phyloP scores from a whole-genome alignment of 257 asterid genomes.

The Fraxinus pennsylvanica region DNA sequence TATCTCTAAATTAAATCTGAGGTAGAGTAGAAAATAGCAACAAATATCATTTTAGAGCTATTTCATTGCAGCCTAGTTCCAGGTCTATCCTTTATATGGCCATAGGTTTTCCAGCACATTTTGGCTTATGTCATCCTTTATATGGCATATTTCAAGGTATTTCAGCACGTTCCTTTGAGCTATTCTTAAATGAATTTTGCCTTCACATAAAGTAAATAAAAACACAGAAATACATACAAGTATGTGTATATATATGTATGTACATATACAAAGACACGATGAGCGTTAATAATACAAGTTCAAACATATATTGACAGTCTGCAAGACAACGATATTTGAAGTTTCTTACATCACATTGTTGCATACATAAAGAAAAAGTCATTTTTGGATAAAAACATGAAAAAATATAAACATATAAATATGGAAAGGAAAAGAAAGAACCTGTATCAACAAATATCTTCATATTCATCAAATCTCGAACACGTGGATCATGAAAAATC shows the following conservation, averaged over 20 bases:
- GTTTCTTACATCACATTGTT: not conserved
- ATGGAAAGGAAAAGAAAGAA: constrained; percentile 31
- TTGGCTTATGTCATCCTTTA: not conserved
- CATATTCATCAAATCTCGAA: constrained; percentile 88
- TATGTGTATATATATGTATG: not conserved
- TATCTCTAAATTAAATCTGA: not conserved
- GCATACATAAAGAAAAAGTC: not conserved
- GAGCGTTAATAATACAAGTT: not conserved
- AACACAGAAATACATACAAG: not conserved
- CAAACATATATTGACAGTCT: not conserved
- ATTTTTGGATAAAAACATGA: not conserved
- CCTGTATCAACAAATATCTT: constrained; percentile 99
- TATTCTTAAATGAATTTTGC: not conserved
- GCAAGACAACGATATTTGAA: not conserved
- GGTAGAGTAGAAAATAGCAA: not conserved
- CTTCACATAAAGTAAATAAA: not conserved
- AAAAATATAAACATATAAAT: not conserved
- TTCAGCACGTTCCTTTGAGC: not conserved
- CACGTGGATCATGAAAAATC: constrained; percentile 88
- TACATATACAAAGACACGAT: not conserved
- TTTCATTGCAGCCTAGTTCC: not conserved
- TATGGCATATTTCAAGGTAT: not conserved
- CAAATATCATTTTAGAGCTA: not conserved
- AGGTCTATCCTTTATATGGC: not conserved
- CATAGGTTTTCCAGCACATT: not conserved